A percentile compares a stretch with the other conserved stretches of the same genome.
Evolutionary conservation across 1,284 basidiomycete species (phyloP).

Genomic region (Microbotryomycetes sp.): DNA sequence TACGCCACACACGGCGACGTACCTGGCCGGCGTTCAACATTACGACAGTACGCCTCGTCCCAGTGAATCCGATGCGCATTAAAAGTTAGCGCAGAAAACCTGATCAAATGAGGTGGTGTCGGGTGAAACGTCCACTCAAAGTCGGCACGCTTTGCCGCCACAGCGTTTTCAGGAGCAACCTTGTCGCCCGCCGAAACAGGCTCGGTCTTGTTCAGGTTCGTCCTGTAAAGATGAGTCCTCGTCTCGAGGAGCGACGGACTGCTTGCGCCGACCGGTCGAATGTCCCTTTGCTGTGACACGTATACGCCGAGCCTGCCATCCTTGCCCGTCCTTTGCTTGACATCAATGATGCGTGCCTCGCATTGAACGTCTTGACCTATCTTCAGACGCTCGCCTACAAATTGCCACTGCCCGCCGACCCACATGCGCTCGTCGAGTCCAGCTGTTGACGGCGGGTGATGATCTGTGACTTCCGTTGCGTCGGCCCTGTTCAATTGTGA

Average conservation of each 20-base stretch:
- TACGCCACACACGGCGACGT: neutral
- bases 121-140: neutral
- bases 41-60: conserved; percentile 34
- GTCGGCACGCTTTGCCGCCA: neutral
- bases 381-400: neutral
- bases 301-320: conserved; percentile 2
- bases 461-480: conserved; percentile 1
- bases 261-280: neutral
- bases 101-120: conserved; percentile 9
- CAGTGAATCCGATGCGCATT: conserved; percentile 38
- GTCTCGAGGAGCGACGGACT: neutral
- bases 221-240: conserved; percentile 3
- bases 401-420: conserved; percentile 3
- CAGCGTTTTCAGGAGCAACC: neutral
- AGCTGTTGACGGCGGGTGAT: neutral
- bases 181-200: neutral
- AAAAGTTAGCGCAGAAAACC: conserved; percentile 38
- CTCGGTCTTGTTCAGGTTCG: neutral
- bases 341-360: neutral
- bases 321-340: neutral
- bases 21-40: conserved; percentile 33
- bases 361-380: conserved; percentile 1
- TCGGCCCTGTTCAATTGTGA: neutral
- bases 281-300: neutral
- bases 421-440: conserved; percentile 5